Evolutionary conservation across 2,329 filamentous ascomycete genomes (phyloP), one percentile per base, ranked within the genome.

Genomic region (Pseudopyricularia cyperi): DNA sequence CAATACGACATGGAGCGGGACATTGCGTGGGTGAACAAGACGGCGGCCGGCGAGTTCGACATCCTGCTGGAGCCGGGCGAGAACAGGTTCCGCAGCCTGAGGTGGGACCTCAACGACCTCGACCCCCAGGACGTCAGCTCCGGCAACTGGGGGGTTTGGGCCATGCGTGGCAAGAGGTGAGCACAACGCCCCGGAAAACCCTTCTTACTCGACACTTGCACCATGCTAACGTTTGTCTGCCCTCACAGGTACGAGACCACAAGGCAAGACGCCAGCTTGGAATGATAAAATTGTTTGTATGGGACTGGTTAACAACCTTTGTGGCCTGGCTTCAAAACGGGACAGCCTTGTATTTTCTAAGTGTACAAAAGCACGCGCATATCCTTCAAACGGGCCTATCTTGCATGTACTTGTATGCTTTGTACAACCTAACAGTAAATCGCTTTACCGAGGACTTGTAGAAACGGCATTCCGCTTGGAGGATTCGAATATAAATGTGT

Each of bases 121-220:
- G 93, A 96, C 65, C 90, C 91, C 7, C 87, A 94, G 63, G 93
- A 97, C 67, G 75, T 97, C 56, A 95, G 85, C 60, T 94, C 89
- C 62, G 91, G 93, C 52, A 98, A 98, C 68, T 98, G 89, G 89
- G 93, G 93, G 11, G 74, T 95, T 2, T 98, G 94, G 89, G 89
- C 85, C 14, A 98, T 98, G 73, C 81, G 93, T 69, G 93, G 93
- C 60, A 98, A 98, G 80, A 85, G 91, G 80, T 96, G 79, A 42
- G 37, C 17, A 39, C 9, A n/a, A 4, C 37, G 4, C n/a, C 8
- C 14, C 8, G 8, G 22, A 1, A n/a, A n/a, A n/a, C n/a, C n/a
- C n/a, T n/a, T n/a, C n/a, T n/a, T n/a, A n/a, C n/a, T n/a, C n/a
- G n/a, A n/a, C n/a, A n/a, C n/a, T n/a, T n/a, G n/a, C n/a, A n/a